Conservation (phyloP, 371 early-diverging fungal genomes). For the Apophysomyces ossiformis region DNA sequence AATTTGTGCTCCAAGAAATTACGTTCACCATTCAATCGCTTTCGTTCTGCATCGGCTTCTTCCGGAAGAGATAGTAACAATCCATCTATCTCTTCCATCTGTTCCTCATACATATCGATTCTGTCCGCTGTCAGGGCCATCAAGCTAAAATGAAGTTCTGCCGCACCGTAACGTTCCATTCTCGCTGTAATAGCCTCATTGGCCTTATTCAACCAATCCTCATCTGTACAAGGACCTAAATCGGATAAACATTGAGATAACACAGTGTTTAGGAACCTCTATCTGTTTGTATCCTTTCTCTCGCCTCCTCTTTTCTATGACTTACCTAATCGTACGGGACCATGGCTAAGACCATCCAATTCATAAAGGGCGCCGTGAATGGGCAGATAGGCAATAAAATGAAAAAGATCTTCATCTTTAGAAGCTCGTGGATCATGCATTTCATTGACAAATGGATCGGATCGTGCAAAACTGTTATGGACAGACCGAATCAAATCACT, state of each 20-base stretch:
- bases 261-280: too few relatives aligned
- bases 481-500: conserved; percentile 79
- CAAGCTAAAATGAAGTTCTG: conserved; percentile 86
- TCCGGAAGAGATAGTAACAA: conserved; percentile 47
- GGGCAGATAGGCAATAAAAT: conserved; percentile 89
- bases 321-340: conserved; percentile 70
- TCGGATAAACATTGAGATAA: neutral
- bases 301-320: neutral
- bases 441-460: conserved; percentile 79
- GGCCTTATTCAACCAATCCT: conserved; percentile 73
- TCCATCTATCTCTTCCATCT: conserved; percentile 55
- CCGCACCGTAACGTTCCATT: conserved; percentile 66
- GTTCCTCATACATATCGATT: conserved; percentile 56
- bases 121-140: conserved; percentile 84
- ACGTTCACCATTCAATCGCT: conserved; percentile 32
- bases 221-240: conserved; percentile 60
- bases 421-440: conserved; percentile 55
- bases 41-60: conserved; percentile 37
- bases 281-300: too few relatives aligned
- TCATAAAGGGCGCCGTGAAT: conserved; percentile 81
- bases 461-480: conserved; percentile 86
- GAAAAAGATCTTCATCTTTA: conserved; percentile 84
- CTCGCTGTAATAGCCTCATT: conserved; percentile 73
- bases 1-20: conserved; percentile 46
- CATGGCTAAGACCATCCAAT: conserved; percentile 83